Percentiles rank a stretch among this genome's conserved stretches.
These are phyloP conservation scores for Helianthus annuus DNA, from an alignment of 129 eudicot species.

Conservation along the genomic window HanXRQr2.0-SUNRISE NC_035442.2:128397521-128398020, in stretches of 20 bases:
- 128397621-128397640: not conserved
- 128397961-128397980: slow-evolving; percentile 68
- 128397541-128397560: no score
- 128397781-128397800: not conserved
- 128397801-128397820: slow-evolving; percentile 29
- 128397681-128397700: slow-evolving; percentile 11
- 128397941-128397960: slow-evolving; percentile 75
- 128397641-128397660: slow-evolving; percentile 22
- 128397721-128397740: slow-evolving; percentile 17
- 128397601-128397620: not conserved
- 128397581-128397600: not conserved
- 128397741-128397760: slow-evolving; percentile 32
- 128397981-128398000: slow-evolving; percentile 78
- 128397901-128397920: slow-evolving; percentile 61
- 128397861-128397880: slow-evolving; percentile 67
- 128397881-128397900: slow-evolving; percentile 31
- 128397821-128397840: slow-evolving; percentile 47
- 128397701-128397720: slow-evolving; percentile 24
- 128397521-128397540: no score
- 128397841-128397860: slow-evolving; percentile 67
- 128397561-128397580: not conserved
- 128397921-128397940: slow-evolving; percentile 89
- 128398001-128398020: slow-evolving; percentile 81
- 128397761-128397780: not conserved
- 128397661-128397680: slow-evolving; percentile 39